Base-by-base conservation (phyloP, 306 rosid species). In the Vachellia pachyceras region DNA sequence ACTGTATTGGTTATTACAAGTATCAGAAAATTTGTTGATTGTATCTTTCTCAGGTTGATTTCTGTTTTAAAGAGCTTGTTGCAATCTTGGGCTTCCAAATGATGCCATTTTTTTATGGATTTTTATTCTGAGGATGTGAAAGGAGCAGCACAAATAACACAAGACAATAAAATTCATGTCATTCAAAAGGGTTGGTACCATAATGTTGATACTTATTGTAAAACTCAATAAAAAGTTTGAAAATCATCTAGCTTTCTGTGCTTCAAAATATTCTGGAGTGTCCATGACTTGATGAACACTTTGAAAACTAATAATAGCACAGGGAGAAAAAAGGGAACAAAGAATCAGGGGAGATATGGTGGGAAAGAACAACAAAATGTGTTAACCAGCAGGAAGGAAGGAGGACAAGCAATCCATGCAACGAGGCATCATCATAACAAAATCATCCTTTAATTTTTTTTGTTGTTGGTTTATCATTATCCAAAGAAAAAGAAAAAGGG, bases 371-470 rank as follows among this genome's bases (percentile, higher is more conserved):
- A 23, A 29, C 7, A 60, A 25, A 25, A 60, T 5, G 4, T 1
- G 25, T 18, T 25, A 39, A 14, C 2, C 5, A 60, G 22, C 13
- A n/a, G n/a, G n/a, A n/a, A 58, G 33, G 17, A 11, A 55, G 14
- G 33, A 11, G 23, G 9, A 0, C 36, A 60, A 60, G 13, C 5
- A n/a, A 5, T 65, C 52, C 77, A 69, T 25, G 63, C 67, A 77
- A 61, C 78, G 69, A 11, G 77, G 39, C 23, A 72, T 70, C 67
- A 47, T 77, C 67, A 47, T 77, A 11, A 69, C 82, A 47, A 77
- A 77, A 58, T 76, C 73, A 46, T 39, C 67, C 57, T 71, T 12
- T 10, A 11, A 11, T 60, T 52, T 52, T 29, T 29, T 29, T 17
- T 18, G 0, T 50, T 25, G 35, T 25, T 25, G 7, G 15, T 29